phyloP scores from a whole-genome alignment of 1,284 basidiomycete species.

The Tylopilus sp. region DNA sequence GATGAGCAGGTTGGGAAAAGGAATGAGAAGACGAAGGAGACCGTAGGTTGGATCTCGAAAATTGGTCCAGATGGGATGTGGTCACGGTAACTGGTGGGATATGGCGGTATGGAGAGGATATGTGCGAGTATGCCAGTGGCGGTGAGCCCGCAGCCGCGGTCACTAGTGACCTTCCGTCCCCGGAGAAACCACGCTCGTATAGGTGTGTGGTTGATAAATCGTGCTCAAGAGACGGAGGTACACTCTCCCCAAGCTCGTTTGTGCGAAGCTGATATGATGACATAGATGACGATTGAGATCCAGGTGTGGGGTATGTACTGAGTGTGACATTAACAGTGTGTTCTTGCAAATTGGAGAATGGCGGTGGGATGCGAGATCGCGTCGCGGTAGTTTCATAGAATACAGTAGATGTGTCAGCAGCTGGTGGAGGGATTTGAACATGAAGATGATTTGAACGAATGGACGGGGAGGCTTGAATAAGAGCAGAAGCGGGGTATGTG shows the following conservation, averaged over 20 bases:
- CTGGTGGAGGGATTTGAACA: constrained; percentile 29
- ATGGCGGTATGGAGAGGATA: constrained; percentile 30
- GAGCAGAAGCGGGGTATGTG: constrained; percentile 32
- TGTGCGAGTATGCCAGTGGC: constrained; percentile 17
- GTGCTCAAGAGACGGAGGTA: constrained; percentile 20
- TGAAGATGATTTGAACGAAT: constrained; percentile 33
- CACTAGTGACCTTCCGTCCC: constrained; percentile 5
- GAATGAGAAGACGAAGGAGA: constrained; percentile 18
- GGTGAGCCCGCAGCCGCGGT: constrained; percentile 10
- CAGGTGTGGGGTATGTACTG: constrained; percentile 41
- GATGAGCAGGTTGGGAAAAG: constrained; percentile 25
- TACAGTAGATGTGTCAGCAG: constrained; percentile 48
- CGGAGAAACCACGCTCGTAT: constrained; percentile 14
- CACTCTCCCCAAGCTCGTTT: constrained; percentile 11
- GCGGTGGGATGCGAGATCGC: constrained; percentile 25
- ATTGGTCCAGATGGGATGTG: constrained; percentile 31
- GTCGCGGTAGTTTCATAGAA: constrained; percentile 52
- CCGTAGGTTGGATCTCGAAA: constrained; percentile 20
- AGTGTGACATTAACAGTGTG: constrained; percentile 24
- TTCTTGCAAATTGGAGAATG: constrained; percentile 18
- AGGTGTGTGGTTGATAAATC: constrained; percentile 19
- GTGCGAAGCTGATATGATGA: constrained; percentile 29
- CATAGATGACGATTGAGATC: constrained; percentile 40
- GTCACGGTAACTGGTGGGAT: constrained; percentile 41
- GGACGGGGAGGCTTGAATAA: constrained; percentile 43